These are phyloP conservation scores for Petasospora rhodanensis DNA, from an alignment of 1,139 yeast genomes.

Conservation along the genomic window DNA sequence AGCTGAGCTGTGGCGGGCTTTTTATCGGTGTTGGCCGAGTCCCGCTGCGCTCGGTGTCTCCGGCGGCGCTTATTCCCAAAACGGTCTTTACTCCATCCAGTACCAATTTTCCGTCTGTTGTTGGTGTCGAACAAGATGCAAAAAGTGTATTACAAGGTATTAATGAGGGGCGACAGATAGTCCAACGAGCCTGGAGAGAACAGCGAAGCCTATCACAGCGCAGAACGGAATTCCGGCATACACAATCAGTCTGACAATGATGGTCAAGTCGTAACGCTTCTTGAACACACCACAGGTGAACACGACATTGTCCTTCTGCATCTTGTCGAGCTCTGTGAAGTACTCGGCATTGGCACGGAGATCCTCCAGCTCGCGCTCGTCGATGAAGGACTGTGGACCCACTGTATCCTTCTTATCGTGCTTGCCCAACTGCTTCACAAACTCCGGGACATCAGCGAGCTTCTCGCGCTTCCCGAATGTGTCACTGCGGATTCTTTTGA, in stretches of 20 bases:
- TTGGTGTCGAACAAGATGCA: too few species aligned
- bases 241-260: slow-evolving; percentile 64
- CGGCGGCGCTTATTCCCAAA: too few species aligned
- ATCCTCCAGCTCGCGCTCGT: slow-evolving; percentile 21
- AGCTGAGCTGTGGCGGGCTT: too few species aligned
- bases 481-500: slow-evolving; percentile 24
- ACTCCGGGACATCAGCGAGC: slow-evolving; percentile 35
- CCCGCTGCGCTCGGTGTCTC: not conserved
- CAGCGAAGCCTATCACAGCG: slow-evolving; percentile 43
- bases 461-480: slow-evolving; percentile 31
- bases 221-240: slow-evolving; percentile 65
- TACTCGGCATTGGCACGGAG: slow-evolving; percentile 14
- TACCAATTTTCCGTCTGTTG: too few species aligned
- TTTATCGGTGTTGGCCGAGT: too few species aligned
- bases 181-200: slow-evolving; percentile 19
- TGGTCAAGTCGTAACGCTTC: slow-evolving; percentile 62
- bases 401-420: slow-evolving; percentile 16
- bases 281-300: slow-evolving; percentile 26
- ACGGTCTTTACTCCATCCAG: too few species aligned
- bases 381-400: slow-evolving; percentile 24
- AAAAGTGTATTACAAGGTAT: too few species aligned
- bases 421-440: slow-evolving; percentile 24
- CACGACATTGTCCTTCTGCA: slow-evolving; percentile 17
- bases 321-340: slow-evolving; percentile 18
- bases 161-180: slow-evolving; percentile 12